Base-by-base conservation (phyloP, 2,329 filamentous ascomycete species). In the Metarhizium sp. region DNA sequence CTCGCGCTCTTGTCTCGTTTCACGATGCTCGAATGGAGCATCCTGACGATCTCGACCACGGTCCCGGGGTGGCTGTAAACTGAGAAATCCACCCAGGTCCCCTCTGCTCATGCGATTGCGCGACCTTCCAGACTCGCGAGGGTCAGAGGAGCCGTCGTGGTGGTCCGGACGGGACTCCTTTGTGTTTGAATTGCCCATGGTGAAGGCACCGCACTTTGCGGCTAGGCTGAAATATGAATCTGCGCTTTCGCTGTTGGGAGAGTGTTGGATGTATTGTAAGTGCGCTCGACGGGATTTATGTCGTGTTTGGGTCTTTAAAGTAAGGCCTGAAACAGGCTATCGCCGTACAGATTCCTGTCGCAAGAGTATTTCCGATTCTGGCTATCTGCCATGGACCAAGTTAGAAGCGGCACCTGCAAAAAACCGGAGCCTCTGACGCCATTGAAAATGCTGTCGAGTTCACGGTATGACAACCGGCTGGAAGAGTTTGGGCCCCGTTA, bases 1-100 rank as follows among this genome's bases (percentile, higher is more conserved):
- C 69, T 99, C 94, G 46, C 90, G 82, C 72, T 97, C 94, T 63
- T 92, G 89, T 67, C 87, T 92, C 7, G 91, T 96, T 73, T 97
- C 92, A 57, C 90, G 82, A 56, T 90, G 86, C 59, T 82, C 78
- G 56, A 79, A 78, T 0, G 78, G 77, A 5, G 63, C 73, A 64
- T 78, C 66, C 55, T 66, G 60, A 61, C 71, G 56, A 11, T 58
- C 56, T 18, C 56, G 60, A 60, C 67, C 59, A 62, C 73, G 62
- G 65, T 73, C 62, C 18, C 69, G 67, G 3, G 74, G 71, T 18
- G 67, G 62, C 32, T 73, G 62, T 10, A 80, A 61, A 20, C 74
- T 75, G 32, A 82, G 68, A 11, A 79, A 66, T 30, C 70, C 69
- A 30, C 70, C 69, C 16, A 82, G 63, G 43, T 82, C 78, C 8